Evolutionary conservation across 75 land plant species (phyloP), one percentile per base, ranked within the genome.

Genomic region (Pinus taeda): DNA sequence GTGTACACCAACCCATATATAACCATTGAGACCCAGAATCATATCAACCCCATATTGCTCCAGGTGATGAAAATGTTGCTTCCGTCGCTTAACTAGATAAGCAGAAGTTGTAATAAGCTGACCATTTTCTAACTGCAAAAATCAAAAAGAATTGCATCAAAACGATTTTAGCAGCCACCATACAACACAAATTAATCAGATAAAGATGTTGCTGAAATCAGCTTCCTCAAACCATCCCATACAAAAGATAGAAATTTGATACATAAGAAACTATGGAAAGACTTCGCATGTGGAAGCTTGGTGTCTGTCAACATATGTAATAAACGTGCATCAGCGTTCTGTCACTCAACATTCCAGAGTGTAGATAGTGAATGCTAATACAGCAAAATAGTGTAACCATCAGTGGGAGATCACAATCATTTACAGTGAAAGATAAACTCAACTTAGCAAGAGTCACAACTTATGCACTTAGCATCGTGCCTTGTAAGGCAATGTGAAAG

Each of bases 21-120:
- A 97, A 24, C 99, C 99, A 81, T 97, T 97, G 71, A 95, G 88
- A 20, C 99, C 99, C 59, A 97, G 79, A 60, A 97, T 94, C 83
- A 97, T 74, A 75, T 92, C 95, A 59, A 97, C 88, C 13, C 89
- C 91, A 76, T 83, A 92, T 57, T 90, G 77, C 42, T 92, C 93
- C 57, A 97, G 82, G 58, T 85, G 75, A 79, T 97, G 98, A 73
- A 97, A 95, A 81, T 97, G 99, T 59, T 95, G 98, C 36, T 93
- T 97, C 0, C 95, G 77, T 67, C 95, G 88, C 76, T 92, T 97
- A 75, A 97, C 90, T 29, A 95, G 78, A 77, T 95, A 97, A 20
- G 98, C 83, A 59, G 93, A 75, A 17, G 91, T 84, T 57, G 79
- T 94, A 57, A 96, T 90, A 78, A 96, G 59, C 71, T 90, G 95